These are phyloP conservation scores for Phaseolus coccineus DNA, from an alignment of 331 rosid genomes.

Conservation along the genomic window DNA sequence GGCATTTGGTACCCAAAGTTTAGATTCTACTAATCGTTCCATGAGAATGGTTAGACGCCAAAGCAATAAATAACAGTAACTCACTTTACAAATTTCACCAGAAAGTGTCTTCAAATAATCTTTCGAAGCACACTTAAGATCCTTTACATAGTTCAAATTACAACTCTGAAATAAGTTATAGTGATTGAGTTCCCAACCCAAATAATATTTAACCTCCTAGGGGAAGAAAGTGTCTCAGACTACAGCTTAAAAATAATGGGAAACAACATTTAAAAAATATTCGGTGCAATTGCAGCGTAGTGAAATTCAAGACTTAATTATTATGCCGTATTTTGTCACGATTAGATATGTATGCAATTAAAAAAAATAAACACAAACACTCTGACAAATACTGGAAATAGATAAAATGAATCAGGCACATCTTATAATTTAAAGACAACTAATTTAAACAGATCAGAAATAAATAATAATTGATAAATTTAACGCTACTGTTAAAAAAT, in stretches of 20 bases:
- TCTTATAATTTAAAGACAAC: background rate
- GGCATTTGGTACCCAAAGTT: constrained; percentile 24
- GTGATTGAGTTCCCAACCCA: constrained; percentile 32
- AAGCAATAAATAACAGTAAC: constrained; percentile 28
- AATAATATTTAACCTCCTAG: constrained; percentile 21
- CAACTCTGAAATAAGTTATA: constrained; percentile 34
- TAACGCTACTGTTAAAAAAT: background rate
- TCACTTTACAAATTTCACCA: constrained; percentile 36
- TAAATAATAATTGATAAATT: constrained; percentile 24
- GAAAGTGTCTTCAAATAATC: constrained; percentile 29
- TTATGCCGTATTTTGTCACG: constrained; percentile 13
- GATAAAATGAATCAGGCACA: background rate
- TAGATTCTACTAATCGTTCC: constrained; percentile 16
- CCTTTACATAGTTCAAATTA: constrained; percentile 44
- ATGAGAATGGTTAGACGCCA: constrained; percentile 1
- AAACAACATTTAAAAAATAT: constrained; percentile 6
- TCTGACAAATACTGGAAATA: background rate
- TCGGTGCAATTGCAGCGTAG: constrained; percentile 9
- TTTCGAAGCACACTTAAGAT: constrained; percentile 40
- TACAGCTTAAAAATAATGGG: constrained; percentile 28
- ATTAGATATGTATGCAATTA: constrained; percentile 1
- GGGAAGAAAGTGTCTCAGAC: background rate
- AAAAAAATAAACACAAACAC: background rate
- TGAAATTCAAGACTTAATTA: constrained; percentile 15
- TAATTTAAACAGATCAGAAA: constrained; percentile 1